Percentiles rank a stretch among this genome's conserved stretches.
Evolutionary conservation across 2,329 filamentous ascomycete genomes (phyloP).

Genomic region (Xylariales sp.): DNA sequence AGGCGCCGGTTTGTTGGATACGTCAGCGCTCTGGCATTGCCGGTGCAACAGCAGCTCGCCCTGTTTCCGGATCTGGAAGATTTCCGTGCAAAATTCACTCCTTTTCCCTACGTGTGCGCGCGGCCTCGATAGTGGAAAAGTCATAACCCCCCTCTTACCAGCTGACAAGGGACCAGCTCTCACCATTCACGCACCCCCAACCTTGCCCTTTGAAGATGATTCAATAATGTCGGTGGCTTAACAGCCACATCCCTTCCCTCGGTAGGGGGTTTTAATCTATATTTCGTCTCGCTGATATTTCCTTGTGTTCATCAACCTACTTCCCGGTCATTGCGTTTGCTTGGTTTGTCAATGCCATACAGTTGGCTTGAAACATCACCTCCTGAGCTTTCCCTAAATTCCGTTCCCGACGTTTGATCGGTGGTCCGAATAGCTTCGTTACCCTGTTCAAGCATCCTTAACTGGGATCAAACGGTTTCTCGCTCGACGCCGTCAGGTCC

Average conservation of each 20-base stretch:
- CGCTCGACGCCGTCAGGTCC: background rate
- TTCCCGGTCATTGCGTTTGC: constrained; percentile 5
- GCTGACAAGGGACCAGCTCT: constrained; percentile 1
- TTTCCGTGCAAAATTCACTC: constrained; percentile 6
- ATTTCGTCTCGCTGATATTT: constrained; percentile 1
- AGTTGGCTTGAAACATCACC: constrained; percentile 6
- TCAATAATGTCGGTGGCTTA: constrained; percentile 7
- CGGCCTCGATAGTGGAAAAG: constrained; percentile 5
- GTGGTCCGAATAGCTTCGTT: background rate
- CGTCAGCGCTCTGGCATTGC: constrained; percentile 9
- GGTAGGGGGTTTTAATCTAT: constrained; percentile 1
- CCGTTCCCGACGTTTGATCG: constrained; percentile 2
- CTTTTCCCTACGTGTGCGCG: constrained; percentile 6
- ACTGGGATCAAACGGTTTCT: constrained; percentile 8
- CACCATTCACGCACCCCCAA: constrained; percentile 2
- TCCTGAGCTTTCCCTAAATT: constrained; percentile 5
- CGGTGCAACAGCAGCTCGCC: constrained; percentile 10
- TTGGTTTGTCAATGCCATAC: constrained; percentile 7
- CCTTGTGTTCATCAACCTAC: background rate
- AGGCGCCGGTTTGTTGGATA: constrained; percentile 3
- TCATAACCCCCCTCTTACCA: background rate
- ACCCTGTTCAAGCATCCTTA: constrained; percentile 2
- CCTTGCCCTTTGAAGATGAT: constrained; percentile 5
- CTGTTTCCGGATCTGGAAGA: constrained; percentile 10
- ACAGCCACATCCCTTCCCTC: constrained; percentile 6